A percentile compares a stretch with the other conserved stretches of the same genome.
Evolutionary conservation across 352 stramenopile genomes (phyloP).

Genomic region (Pythium insidiosum): DNA sequence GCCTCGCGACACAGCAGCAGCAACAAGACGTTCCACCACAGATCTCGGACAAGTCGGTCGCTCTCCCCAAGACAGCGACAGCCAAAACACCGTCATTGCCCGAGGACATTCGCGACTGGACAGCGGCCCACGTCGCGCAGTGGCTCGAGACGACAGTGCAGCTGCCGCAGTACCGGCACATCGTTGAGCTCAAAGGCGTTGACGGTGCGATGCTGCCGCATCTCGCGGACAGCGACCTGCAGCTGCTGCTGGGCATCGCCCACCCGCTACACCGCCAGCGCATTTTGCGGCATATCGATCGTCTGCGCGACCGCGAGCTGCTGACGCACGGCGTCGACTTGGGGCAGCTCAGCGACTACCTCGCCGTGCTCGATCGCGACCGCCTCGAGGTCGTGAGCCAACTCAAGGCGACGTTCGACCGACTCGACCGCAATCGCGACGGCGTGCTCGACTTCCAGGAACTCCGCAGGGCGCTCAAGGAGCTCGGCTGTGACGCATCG

Average conservation of each 20-base stretch:
- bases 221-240: constrained; percentile 46
- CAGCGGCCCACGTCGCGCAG: constrained; percentile 27
- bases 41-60: background rate
- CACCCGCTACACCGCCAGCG: constrained; percentile 51
- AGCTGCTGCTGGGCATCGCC: constrained; percentile 49
- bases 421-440: constrained; percentile 48
- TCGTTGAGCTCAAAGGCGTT: constrained; percentile 45
- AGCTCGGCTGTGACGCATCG: constrained; percentile 23
- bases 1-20: constrained; percentile 9
- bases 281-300: constrained; percentile 47
- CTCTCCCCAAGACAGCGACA: background rate
- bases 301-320: constrained; percentile 49
- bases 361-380: constrained; percentile 60
- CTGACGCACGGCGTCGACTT: constrained; percentile 55
- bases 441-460: constrained; percentile 45
- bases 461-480: constrained; percentile 29
- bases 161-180: constrained; percentile 36
- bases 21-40: background rate
- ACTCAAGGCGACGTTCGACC: constrained; percentile 66
- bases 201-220: constrained; percentile 61
- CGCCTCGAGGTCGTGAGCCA: constrained; percentile 51
- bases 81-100: background rate
- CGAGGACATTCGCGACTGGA: constrained; percentile 43
- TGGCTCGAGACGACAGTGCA: constrained; percentile 46
- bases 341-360: constrained; percentile 63